Evolutionary conservation across 495 filamentous ascomycete species (phyloP).

Genomic region (Sabuloglossum arenarium): DNA sequence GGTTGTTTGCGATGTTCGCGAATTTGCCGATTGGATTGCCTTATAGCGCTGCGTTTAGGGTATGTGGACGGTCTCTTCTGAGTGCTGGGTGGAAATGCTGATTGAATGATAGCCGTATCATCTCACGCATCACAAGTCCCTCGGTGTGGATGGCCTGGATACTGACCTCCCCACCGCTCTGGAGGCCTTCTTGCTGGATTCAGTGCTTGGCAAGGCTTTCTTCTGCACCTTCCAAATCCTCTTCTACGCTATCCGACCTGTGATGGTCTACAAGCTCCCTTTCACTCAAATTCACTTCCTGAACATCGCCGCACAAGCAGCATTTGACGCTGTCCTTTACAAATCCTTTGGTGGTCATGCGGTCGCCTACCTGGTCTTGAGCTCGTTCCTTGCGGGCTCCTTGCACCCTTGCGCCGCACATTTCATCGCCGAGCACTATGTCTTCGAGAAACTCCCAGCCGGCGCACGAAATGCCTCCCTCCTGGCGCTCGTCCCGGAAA

Average conservation of each 20-base stretch:
- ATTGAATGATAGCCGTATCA: conserved; percentile 57
- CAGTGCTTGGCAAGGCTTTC: conserved; percentile 93
- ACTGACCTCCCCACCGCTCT: conserved; percentile 85
- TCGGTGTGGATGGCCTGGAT: conserved; percentile 90
- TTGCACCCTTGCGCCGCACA: conserved; percentile 92
- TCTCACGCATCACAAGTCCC: conserved; percentile 96
- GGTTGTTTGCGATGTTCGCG: conserved; percentile 73
- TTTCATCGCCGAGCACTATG: conserved; percentile 99
- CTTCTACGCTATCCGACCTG: conserved; percentile 97
- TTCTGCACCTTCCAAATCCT: conserved; percentile 99
- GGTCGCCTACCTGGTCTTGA: conserved; percentile 54
- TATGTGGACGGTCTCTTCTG: conserved; percentile 16
- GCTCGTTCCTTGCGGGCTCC: conserved; percentile 80
- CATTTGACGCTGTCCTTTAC: conserved; percentile 56
- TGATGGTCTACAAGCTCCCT: conserved; percentile 79
- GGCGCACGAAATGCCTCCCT: conserved; percentile 34
- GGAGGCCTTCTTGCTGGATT: conserved; percentile 87
- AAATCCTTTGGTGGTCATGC: conserved; percentile 31
- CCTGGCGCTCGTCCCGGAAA: conserved; percentile 48
- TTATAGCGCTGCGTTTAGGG: conserved; percentile 89
- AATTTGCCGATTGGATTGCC: conserved; percentile 92
- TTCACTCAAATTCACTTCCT: conserved; percentile 67
- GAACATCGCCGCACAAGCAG: conserved; percentile 56
- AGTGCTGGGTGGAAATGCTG: background rate
- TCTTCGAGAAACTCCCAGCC: conserved; percentile 51